Evolutionary conservation across 1,139 yeast species (phyloP).

Genomic region (Meyerozyma guilliermondii): DNA sequence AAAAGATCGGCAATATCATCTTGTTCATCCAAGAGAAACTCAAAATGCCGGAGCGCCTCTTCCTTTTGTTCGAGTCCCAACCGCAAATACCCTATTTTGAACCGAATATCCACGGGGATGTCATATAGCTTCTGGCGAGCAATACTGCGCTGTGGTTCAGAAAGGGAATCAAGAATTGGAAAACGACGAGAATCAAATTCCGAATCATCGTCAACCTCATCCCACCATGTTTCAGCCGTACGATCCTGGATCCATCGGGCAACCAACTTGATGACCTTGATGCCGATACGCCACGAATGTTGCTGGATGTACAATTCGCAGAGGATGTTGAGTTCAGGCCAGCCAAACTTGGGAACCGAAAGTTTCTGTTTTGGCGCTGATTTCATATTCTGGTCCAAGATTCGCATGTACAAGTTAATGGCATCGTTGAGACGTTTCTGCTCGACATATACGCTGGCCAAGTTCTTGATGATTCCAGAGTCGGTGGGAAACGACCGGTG

Average conservation of each 20-base stretch:
- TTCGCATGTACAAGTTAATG: slow-evolving; percentile 63
- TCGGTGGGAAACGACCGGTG: slow-evolving; percentile 59
- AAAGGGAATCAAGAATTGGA: slow-evolving; percentile 18
- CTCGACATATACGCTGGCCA: slow-evolving; percentile 74
- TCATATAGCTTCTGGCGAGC: slow-evolving; percentile 31
- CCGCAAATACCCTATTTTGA: slow-evolving; percentile 71
- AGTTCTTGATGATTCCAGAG: slow-evolving; percentile 56
- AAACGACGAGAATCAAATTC: slow-evolving; percentile 74
- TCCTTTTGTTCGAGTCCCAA: slow-evolving; percentile 56
- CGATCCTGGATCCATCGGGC: slow-evolving; percentile 83
- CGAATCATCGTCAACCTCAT: slow-evolving; percentile 64
- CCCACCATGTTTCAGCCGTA: slow-evolving; percentile 77
- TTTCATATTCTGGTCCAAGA: slow-evolving; percentile 53
- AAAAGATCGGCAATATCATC: slow-evolving; percentile 68
- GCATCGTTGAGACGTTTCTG: slow-evolving; percentile 80
- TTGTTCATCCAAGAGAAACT: slow-evolving; percentile 52
- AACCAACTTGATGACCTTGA: slow-evolving; percentile 60
- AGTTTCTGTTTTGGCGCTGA: slow-evolving; percentile 19
- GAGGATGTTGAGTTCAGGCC: slow-evolving; percentile 84
- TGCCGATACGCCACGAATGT: slow-evolving; percentile 58
- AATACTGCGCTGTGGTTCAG: slow-evolving; percentile 14
- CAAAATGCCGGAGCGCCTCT: slow-evolving; percentile 73
- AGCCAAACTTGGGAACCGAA: slow-evolving; percentile 54
- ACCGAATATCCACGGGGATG: slow-evolving; percentile 83
- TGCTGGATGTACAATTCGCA: slow-evolving; percentile 73